phyloP scores from a whole-genome alignment of 495 filamentous ascomycete genomes.

The Aspergillus homomorphus region DNA sequence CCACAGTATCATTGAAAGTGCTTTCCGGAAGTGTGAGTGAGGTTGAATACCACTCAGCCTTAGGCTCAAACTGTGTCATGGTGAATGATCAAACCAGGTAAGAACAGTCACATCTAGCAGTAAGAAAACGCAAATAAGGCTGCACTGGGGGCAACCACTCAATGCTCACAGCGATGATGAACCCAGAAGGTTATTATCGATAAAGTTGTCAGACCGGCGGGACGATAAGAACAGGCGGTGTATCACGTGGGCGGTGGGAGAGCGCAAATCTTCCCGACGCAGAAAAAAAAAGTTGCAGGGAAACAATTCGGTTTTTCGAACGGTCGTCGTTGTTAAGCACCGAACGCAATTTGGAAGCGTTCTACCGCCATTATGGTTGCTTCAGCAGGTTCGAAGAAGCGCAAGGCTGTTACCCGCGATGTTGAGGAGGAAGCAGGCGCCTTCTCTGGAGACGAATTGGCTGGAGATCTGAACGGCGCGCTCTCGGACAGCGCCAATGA shows the following conservation, averaged over 20 bases:
- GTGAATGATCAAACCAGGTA: not conserved
- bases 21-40: slow-evolving; percentile 5
- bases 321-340: slow-evolving; percentile 4
- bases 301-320: slow-evolving; percentile 9
- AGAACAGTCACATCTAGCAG: not conserved
- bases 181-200: not conserved
- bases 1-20: slow-evolving; percentile 9
- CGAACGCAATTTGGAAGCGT: slow-evolving; percentile 1
- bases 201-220: not conserved
- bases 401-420: slow-evolving; percentile 57
- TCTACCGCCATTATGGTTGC: slow-evolving; percentile 33
- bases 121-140: not conserved
- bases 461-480: slow-evolving; percentile 60
- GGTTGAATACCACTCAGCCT: slow-evolving; percentile 9
- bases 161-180: not conserved
- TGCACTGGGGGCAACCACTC: not conserved
- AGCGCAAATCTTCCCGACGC: slow-evolving; percentile 6
- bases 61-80: slow-evolving; percentile 1
- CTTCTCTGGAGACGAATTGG: slow-evolving; percentile 65
- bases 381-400: slow-evolving; percentile 49
- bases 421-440: slow-evolving; percentile 49
- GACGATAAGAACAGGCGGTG: slow-evolving; percentile 30
- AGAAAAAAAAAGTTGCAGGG: slow-evolving; percentile 36
- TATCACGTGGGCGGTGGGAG: slow-evolving; percentile 46
- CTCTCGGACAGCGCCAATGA: slow-evolving; percentile 59